Base-by-base conservation (phyloP, 805 yeast species). In the Saccharomycopsis fermentans region DNA sequence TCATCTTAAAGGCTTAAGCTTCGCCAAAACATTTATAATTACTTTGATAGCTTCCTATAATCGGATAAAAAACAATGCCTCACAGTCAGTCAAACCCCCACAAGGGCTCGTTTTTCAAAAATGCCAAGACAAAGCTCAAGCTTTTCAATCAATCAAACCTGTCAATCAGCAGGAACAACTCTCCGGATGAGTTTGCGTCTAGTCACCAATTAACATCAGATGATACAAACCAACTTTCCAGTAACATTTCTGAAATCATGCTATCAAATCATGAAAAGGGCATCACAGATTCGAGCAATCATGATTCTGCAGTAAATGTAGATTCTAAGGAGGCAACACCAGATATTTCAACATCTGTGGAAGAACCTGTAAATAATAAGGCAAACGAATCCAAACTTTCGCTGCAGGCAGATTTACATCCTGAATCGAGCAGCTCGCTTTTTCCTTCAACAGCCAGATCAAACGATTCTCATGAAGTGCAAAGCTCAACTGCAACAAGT, bases 381-480 rank as follows among this genome's bases (percentile, higher is more conserved):
- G 2, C 12, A 32, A 9, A 11, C 12, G 35, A 32, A 14, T 9
- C 12, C 14, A 32, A 32, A 32, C 35, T 9, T 32, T 36, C 36
- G 19, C 24, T 16, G 8, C 54, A 29, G 16, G 56, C 40, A 34
- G 32, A n/a, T 17, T 51, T n/a, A 54, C 54, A 36, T 39, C 48
- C 16, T 27, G 54, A 26, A 52, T 11, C 39, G 32, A 16, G 36
- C 24, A 21, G 9, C 40, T 5, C 56, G 4, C 14, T 14, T 14
- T 27, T 29, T 5, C 26, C 43, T 27, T 24, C 39, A 29, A n/a
- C 21, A 16, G 35, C 35, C 16, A 24, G 27, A 54, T 29, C n/a
- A 16, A 55, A 14, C 59, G 52, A 35, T 55, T 57, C 6, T 56
- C 54, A 24, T 47, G 56, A 75, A 48, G 17, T 39, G 6, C 32